Base-by-base conservation (phyloP, 2,329 filamentous ascomycete genomes). In the Pseudogymnoascus destructans region DNA sequence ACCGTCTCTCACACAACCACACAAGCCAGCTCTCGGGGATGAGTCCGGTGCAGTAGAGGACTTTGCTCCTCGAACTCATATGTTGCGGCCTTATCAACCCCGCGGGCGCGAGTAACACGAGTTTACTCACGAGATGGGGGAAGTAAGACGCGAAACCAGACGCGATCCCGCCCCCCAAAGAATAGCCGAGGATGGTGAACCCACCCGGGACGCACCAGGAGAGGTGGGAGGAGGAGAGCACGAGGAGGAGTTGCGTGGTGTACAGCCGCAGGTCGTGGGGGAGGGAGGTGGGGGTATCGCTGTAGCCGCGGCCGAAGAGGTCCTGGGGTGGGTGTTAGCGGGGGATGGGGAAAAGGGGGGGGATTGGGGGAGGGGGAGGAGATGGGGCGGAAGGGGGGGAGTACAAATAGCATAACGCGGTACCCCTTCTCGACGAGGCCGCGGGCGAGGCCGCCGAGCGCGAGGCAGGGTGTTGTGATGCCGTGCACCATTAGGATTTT, bases 401-500 rank as follows among this genome's bases (percentile, higher is more conserved):
- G n/a, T n/a, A n/a, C n/a, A 67, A 92, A 89, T 1, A 92, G 72
- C 79, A 95, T 85, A 1, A 95, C 88, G 61, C 89, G 77, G 69
- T 80, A 90, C 0, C 87, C 86, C 59, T 75, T 76, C 5, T 73
- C 72, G 0, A 79, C 86, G 57, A 95, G 75, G 57, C 77, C 79
- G 66, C 81, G 75, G 11, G 85, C 86, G 33, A 93, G 69, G 40
- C 79, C 77, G 1, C 81, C 82, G 15, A 92, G 72, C 0, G 86
- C 78, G 54, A 91, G 74, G 61, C 82, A 84, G 0, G 89, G 89
- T 5, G 88, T 93, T 55, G 82, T 87, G 65, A 93, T 91, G 4
- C 89, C 89, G 69, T 92, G 89, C 13, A 95, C 72, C 23, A 95
- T 73, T 11, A 95, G 72, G 1, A 92, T 82, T 66, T 84, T 89